Base-by-base conservation (phyloP, 257 asterid species). In the Fraxinus excelsior region DNA sequence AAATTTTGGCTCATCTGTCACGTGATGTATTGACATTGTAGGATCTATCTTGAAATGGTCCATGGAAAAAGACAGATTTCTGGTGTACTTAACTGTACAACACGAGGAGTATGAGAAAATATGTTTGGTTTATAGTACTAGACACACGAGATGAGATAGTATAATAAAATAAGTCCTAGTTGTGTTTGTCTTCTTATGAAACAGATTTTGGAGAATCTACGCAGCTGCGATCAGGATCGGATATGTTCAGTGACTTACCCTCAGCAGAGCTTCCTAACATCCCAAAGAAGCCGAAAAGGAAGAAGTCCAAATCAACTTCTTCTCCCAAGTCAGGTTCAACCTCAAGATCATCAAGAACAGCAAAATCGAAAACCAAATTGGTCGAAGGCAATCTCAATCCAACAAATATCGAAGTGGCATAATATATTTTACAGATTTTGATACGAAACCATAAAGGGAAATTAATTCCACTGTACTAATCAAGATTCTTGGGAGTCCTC, bases 1-100 rank as follows among this genome's bases (percentile, higher is more conserved):
- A 70, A 76, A 67, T 72, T 83, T 91, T 86, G 93, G 81, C 83
- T 85, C 82, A 74, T 88, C 79, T 87, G 89, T 86, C 91, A 84
- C 90, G 85, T 70, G 82, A 77, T 49, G 77, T 44, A 31, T 74
- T 78, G 32, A 11, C 6, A 25, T 23, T 62, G 14, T 60, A 11
- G 32, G 34, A 62, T 25, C 18, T 26, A 1, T 23, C 34, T 62
- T 25, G 67, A 62, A 62, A 62, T 23, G 34, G 67, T 11, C 31
- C 31, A 19, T 23, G 9, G 34, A 62, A 62, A 62, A 25, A 3
- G 67, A 62, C 67, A 62, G n/a, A 23, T 21, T 62, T 56, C n/a
- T 46, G 21, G 58, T 13, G 18, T 2, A 0, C 1, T 49, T 11
- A 16, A 16, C 23, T 51, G 62, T 23, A 28, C 18, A 42, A 67